Evolutionary conservation across 2,329 filamentous ascomycete genomes (phyloP), one percentile per base, ranked within the genome.

Genomic region (Trichoderma arundinaceum): DNA sequence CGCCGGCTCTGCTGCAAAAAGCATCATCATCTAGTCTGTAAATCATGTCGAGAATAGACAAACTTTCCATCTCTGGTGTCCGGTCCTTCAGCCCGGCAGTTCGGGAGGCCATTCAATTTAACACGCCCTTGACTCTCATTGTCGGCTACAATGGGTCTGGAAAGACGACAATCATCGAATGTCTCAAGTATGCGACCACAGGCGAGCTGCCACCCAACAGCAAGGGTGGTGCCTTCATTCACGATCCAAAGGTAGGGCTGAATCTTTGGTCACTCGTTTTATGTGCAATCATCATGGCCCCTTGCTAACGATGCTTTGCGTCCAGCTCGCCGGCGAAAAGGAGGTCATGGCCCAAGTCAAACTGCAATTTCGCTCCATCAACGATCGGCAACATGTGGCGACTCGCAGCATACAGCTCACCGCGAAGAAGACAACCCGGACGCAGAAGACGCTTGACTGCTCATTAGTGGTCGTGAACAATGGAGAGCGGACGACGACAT

Each of bases 101-200:
- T 67, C 85, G 85, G 69, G 91, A 97, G 79, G 90, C 86, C 43
- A 96, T 98, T 68, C 85, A 90, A 71, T 98, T 99, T 77, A 89
- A 93, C 70, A 90, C 92, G 0, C 96, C 95, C 32, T 84, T 99
- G 65, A 99, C 95, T 12, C 85, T 99, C 68, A 99, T 99, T 71
- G 96, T 99, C 66, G 95, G 95, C 66, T 92, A 93, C 79, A 99
- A 99, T 81, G 95, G 95, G 64, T 98, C 94, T 1, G 95, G 95
- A 68, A 99, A 99, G 81, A 99, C 95, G 9, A 98, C 95, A 66
- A 97, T 99, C 75, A 99, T 99, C 78, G 95, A 99, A 78, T 96
- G 93, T 76, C 90, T 99, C 74, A 97, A 97, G 76, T 99, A 97
- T 88, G 94, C 92, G 60, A 97, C 96, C 17, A 97, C 94, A 7